phyloP scores from a whole-genome alignment of 257 asterid species.

The Solanum gracilifrons region DNA sequence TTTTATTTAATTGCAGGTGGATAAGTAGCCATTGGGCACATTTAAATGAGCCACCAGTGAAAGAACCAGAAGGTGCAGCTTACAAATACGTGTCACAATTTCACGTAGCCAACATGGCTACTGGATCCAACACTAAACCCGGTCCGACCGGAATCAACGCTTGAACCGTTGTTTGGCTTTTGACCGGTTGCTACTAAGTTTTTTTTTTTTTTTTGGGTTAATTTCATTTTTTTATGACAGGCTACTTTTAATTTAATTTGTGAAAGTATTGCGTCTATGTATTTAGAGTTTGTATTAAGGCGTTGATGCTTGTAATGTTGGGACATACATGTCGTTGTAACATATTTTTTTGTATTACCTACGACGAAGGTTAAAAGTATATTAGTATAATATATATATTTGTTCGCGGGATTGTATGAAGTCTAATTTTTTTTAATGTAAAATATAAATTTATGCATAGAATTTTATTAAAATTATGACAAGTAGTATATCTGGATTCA shows the following conservation, averaged over 20 bases:
- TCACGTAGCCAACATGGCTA: constrained; percentile 29
- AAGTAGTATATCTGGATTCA: not conserved
- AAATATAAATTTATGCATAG: fast-evolving
- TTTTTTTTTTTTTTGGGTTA: not conserved
- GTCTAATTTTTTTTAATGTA: too few species aligned
- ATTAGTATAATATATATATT: too few species aligned
- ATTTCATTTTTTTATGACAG: not conserved
- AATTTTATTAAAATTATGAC: not conserved
- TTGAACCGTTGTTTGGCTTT: not conserved
- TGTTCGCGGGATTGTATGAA: fast-evolving
- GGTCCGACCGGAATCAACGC: constrained; percentile 23
- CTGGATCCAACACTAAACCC: not conserved
- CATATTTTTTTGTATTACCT: not conserved
- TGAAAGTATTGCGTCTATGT: not conserved
- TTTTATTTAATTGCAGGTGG: constrained; percentile 51
- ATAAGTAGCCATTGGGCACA: constrained; percentile 65
- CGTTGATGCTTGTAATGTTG: not conserved
- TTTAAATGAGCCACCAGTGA: constrained; percentile 77
- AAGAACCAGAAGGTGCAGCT: constrained; percentile 21
- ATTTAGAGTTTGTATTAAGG: not conserved
- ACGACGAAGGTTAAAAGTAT: not conserved
- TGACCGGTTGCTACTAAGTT: not conserved
- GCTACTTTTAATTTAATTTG: not conserved
- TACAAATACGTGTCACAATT: constrained; percentile 50
- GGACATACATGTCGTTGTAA: not conserved